phyloP scores from a whole-genome alignment of 257 asterid genomes.

The Solanum virginianum region DNA sequence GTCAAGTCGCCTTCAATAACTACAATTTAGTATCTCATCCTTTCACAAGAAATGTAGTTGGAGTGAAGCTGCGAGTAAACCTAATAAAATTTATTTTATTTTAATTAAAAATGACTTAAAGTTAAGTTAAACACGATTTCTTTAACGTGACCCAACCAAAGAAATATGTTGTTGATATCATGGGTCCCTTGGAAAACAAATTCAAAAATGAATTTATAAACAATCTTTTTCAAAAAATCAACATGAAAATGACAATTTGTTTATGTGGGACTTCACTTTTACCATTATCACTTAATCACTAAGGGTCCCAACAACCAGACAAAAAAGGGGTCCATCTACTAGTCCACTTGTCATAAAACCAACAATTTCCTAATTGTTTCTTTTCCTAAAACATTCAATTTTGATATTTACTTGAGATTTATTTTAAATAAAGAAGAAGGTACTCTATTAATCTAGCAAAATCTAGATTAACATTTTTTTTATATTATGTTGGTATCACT shows the following conservation, averaged over 20 bases:
- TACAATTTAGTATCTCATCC: not conserved
- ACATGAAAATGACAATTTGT: not conserved
- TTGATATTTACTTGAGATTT: not conserved
- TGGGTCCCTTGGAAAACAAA: not conserved
- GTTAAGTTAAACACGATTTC: not conserved
- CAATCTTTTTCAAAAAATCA: not conserved
- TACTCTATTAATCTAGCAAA: not conserved
- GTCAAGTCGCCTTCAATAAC: not conserved
- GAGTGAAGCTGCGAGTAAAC: fast-evolving
- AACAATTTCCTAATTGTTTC: not conserved
- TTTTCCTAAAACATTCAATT: not conserved
- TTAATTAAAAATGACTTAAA: not conserved
- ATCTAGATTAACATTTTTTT: not conserved
- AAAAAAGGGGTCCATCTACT: not conserved
- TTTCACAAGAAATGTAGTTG: not conserved
- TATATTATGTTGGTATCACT: not conserved
- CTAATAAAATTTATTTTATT: not conserved
- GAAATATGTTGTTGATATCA: not conserved
- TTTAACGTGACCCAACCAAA: not conserved
- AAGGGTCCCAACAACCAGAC: not conserved
- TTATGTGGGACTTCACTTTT: not conserved
- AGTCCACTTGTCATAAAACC: not conserved
- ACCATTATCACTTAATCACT: not conserved
- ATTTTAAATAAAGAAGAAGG: too few relatives aligned
- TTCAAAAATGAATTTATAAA: not conserved